Evolutionary conservation across 768 basidiomycete species (phyloP).

Genomic region (Pleurotus platypus): DNA sequence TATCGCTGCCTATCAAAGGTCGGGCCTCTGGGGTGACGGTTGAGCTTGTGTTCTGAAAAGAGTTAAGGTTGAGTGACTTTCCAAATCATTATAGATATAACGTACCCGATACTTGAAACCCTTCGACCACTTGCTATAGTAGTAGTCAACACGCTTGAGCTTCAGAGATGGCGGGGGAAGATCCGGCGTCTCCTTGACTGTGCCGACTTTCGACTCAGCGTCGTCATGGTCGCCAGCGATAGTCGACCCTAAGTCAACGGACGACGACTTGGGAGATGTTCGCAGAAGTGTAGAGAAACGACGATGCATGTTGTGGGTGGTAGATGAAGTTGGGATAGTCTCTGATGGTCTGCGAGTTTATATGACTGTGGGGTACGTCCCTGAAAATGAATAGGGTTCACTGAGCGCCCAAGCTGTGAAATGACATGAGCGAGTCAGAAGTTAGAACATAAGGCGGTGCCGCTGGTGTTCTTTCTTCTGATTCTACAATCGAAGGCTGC

Average conservation of each 20-base stretch:
- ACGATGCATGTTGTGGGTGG: background rate
- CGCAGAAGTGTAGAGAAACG: background rate
- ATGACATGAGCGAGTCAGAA: no score
- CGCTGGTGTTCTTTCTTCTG: no score
- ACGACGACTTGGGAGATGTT: background rate
- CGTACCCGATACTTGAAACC: constrained; percentile 47
- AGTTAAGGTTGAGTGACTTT: background rate
- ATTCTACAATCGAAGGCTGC: no score
- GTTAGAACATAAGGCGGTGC: no score
- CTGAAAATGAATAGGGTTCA: background rate
- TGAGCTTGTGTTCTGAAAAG: constrained; percentile 45
- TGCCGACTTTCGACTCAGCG: constrained; percentile 28
- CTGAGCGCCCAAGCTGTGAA: no score
- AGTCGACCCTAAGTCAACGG: background rate
- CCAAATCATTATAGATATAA: no score
- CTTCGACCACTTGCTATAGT: constrained; percentile 54
- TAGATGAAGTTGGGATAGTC: background rate
- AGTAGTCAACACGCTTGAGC: constrained; percentile 58
- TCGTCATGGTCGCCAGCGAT: constrained; percentile 18
- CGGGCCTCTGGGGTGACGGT: constrained; percentile 47
- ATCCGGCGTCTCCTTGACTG: constrained; percentile 25
- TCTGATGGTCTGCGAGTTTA: background rate
- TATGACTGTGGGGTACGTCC: background rate
- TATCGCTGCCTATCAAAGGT: constrained; percentile 34
- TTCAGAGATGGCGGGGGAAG: constrained; percentile 46